These are phyloP conservation scores for Stephanocyclus meneghinianus DNA, from an alignment of 352 stramenopile genomes.

Conservation along the genomic window DNA sequence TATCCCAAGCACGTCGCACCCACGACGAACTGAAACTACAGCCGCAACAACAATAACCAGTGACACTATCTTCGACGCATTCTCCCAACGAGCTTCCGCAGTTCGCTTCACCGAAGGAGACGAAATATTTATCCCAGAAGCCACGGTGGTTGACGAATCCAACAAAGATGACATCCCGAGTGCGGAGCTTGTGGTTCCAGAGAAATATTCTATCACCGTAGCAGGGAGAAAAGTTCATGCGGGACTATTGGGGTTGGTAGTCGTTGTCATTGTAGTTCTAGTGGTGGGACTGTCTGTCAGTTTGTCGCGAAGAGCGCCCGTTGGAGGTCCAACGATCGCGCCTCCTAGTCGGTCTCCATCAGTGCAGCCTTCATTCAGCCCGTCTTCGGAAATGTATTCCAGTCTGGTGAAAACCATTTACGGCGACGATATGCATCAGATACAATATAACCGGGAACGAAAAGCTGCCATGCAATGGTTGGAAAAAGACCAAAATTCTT, in stretches of 20 bases:
- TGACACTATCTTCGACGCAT: conserved; percentile 9
- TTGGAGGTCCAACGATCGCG: background rate
- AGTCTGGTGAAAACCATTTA: conserved; percentile 1
- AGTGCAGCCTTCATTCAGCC: background rate
- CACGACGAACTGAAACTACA: conserved; percentile 1
- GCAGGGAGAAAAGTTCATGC: conserved; percentile 3
- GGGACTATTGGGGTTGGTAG: background rate
- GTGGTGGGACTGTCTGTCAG: background rate
- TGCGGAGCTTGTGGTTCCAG: conserved; percentile 4
- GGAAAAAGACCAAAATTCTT: conserved; percentile 7
- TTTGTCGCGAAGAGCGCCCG: background rate
- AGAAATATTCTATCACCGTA: conserved; percentile 8
- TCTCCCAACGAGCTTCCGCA: conserved; percentile 2
- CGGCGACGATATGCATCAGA: background rate
- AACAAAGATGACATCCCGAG: conserved; percentile 2
- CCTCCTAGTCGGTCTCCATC: conserved; percentile 2
- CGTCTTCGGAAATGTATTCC: background rate
- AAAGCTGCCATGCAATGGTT: conserved; percentile 3
- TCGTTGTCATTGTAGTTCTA: conserved; percentile 1
- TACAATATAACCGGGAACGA: background rate
- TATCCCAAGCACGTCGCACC: background rate
- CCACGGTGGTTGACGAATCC: conserved; percentile 2
- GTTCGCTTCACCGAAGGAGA: background rate
- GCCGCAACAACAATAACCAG: background rate
- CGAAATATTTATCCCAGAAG: conserved; percentile 15